Evolutionary conservation across 2,329 filamentous ascomycete species (phyloP).

Genomic region (Emericellopsis cladophorae): DNA sequence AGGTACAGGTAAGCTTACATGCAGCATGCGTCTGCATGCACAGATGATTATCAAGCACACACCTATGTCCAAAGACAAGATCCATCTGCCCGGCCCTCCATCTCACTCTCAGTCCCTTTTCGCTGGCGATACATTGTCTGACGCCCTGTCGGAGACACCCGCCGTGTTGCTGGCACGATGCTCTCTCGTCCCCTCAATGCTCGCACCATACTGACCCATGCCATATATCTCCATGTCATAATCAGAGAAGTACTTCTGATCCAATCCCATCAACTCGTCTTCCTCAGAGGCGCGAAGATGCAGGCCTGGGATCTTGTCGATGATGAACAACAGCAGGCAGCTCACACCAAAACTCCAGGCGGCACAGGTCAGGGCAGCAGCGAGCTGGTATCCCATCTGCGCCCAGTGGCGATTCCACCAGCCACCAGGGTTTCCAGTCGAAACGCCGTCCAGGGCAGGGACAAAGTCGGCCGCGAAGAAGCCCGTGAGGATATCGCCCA

Average conservation of each 20-base stretch:
- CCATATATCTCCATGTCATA: constrained; percentile 4
- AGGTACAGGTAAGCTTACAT: too few relatives aligned
- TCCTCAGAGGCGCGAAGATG: constrained; percentile 39
- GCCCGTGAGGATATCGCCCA: constrained; percentile 42
- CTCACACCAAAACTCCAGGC: constrained; percentile 38
- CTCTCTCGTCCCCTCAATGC: too few relatives aligned
- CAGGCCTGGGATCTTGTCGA: constrained; percentile 41
- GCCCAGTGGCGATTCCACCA: constrained; percentile 35
- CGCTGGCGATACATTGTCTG: too few relatives aligned
- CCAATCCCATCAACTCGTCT: constrained; percentile 36
- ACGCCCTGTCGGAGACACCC: too few relatives aligned
- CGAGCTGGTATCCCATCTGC: constrained; percentile 42
- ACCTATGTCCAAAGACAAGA: too few relatives aligned
- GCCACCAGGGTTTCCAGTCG: constrained; percentile 27
- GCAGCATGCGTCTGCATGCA: too few relatives aligned
- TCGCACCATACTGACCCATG: constrained; percentile 3
- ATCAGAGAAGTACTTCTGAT: constrained; percentile 15
- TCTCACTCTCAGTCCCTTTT: too few relatives aligned
- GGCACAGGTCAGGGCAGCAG: constrained; percentile 37
- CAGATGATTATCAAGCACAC: too few relatives aligned
- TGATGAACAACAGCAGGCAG: constrained; percentile 34
- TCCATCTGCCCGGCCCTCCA: too few relatives aligned
- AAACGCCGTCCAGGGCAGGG: constrained; percentile 36
- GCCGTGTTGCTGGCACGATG: too few relatives aligned
- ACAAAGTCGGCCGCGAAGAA: constrained; percentile 38